phyloP scores from a whole-genome alignment of 257 asterid species.

The Apocynum venetum region DNA sequence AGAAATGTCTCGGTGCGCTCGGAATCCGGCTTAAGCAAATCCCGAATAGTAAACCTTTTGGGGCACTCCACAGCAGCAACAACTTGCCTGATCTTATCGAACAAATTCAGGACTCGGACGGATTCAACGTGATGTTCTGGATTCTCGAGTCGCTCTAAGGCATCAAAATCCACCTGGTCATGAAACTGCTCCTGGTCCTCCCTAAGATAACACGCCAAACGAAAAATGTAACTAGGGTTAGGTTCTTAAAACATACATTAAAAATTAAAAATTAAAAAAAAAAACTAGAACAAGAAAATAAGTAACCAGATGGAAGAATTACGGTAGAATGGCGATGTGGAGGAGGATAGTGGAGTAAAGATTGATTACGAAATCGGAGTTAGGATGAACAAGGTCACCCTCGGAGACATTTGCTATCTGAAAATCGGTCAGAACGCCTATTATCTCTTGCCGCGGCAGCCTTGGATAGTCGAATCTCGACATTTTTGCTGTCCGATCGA shows the following conservation, averaged over 20 bases:
- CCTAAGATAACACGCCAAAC: conserved; percentile 23
- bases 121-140: conserved; percentile 73
- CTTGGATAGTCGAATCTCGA: conserved; percentile 63
- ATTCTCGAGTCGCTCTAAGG: conserved; percentile 69
- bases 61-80: conserved; percentile 57
- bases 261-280: neutral
- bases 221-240: conserved; percentile 13
- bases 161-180: conserved; percentile 74
- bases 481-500: conserved; percentile 25
- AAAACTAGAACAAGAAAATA: neutral
- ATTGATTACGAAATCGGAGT: conserved; percentile 50
- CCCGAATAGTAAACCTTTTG: conserved; percentile 49
- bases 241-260: neutral
- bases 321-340: conserved; percentile 52
- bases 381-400: conserved; percentile 54
- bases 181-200: conserved; percentile 42
- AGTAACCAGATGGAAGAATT: neutral
- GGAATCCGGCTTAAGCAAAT: conserved; percentile 72
- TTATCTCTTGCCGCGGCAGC: conserved; percentile 52
- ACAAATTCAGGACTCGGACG: conserved; percentile 49
- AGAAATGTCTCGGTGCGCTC: conserved; percentile 70
- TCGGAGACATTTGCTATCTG: conserved; percentile 62
- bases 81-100: conserved; percentile 38
- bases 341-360: conserved; percentile 57
- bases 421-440: conserved; percentile 38